Percentiles rank a stretch among this genome's conserved stretches.
Evolutionary conservation across 2,329 filamentous ascomycete species (phyloP).

Genomic region (Macroventuria anomochaeta): DNA sequence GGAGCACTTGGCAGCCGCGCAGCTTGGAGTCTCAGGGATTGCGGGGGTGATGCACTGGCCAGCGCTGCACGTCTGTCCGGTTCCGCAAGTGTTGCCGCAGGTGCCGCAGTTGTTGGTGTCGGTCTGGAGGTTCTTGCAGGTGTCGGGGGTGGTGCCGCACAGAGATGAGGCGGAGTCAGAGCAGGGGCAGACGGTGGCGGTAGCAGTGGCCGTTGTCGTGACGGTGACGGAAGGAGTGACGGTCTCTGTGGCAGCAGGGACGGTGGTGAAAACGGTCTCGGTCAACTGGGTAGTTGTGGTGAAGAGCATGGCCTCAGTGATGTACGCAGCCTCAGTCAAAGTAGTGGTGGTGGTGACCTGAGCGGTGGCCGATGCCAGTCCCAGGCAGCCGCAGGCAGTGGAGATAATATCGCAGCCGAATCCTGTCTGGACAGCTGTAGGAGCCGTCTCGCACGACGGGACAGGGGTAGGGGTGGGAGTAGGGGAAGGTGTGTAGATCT

Average conservation of each 20-base stretch:
- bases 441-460: constrained; percentile 17
- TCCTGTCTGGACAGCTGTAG: constrained; percentile 11
- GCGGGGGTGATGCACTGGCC: constrained; percentile 2
- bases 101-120: constrained; percentile 16
- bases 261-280: constrained; percentile 7
- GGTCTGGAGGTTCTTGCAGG: constrained; percentile 17
- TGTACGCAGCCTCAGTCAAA: constrained; percentile 2
- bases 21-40: background rate
- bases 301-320: constrained; percentile 11
- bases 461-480: constrained; percentile 10
- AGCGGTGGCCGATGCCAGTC: constrained; percentile 16
- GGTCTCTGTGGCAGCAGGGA: constrained; percentile 8
- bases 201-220: constrained; percentile 12
- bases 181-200: constrained; percentile 15
- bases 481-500: constrained; percentile 5
- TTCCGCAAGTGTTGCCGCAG: constrained; percentile 15
- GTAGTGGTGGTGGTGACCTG: constrained; percentile 8
- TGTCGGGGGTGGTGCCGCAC: constrained; percentile 11
- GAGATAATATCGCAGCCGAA: constrained; percentile 13
- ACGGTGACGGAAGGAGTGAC: constrained; percentile 13
- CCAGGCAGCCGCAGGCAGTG: constrained; percentile 19
- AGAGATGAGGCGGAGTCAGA: background rate
- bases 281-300: constrained; percentile 8
- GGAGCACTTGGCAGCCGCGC: background rate
- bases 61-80: background rate